Base-by-base conservation (phyloP, 1,139 yeast genomes). In the Kodamaea fungicola region DNA sequence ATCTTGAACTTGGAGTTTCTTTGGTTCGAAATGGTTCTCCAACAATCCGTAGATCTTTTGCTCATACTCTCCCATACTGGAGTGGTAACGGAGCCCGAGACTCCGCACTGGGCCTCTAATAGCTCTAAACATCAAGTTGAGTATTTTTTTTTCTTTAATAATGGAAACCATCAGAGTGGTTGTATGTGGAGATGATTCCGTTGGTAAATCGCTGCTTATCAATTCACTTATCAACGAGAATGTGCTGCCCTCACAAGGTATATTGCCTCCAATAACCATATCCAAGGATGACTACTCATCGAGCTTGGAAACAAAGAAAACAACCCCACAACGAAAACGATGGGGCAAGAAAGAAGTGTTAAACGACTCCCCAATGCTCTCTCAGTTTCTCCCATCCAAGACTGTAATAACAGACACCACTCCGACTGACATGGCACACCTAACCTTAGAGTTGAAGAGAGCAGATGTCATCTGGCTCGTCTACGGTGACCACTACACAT, bases 151-250 rank as follows among this genome's bases (percentile, higher is more conserved):
- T 16, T 28, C 13, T 28, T 16, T 16, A 12, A 28, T 10, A 7
- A 22, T 35, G 33, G 42, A 36, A 12, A 36, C 39, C 8, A 28
- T 49, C 7, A 37, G 94, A 42, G 82, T 92, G 1, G 96, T 88
- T 2, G 83, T 92, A 0, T 89, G 97, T 59, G 98, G 98, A n/a
- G 98, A 92, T 59, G 96, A 88, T 45, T 86, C 83, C 6, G 96
- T 87, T 8, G 96, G 96, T 1, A 87, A 87, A 55, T 81, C 83
- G 7, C 70, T 90, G 22, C 62, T 92, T 31, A 78, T 92, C 27
- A 81, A 94, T 0, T 73, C 95, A 0, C 67, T 92, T 21, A 81
- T 88, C 28, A 90, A 88, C 58, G 96, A 86, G 48, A 74, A 79
- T 25, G 87, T 79, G 53, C 80, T 85, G 0, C 31, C 43, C 3